Base-by-base conservation (phyloP, 176 grass and related monocot genomes). In the sorghum (Sorghum bicolor) region DNA sequence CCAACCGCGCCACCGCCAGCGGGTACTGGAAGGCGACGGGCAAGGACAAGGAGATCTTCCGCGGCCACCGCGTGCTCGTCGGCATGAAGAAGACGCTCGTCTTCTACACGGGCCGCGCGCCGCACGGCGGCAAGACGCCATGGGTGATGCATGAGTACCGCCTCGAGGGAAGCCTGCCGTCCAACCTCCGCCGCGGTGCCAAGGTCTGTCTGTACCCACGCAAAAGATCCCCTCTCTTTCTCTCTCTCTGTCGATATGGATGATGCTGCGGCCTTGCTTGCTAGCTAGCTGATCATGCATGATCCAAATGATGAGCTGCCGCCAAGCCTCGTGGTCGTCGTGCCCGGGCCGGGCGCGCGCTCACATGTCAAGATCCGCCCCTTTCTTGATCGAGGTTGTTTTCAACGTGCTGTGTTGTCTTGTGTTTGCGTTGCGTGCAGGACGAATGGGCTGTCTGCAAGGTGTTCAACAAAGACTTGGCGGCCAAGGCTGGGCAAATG, bases 21-120 rank as follows among this genome's bases (percentile, higher is more conserved):
- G 96, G 96, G 0, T 99, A 99, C 69, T 99, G 96, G 96, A 99
- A 99, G 83, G 93, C 91, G 0, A 99, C 96, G n/a, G 96, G 96
- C 6, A 89, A 86, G 75, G 96, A 99, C 81, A 99, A 91, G 88
- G 96, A 99, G 75, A 99, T 99, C 74, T 96, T 66, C 52, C 86
- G 87, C 17, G 89, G 89, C 45, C 83, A 70, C 76, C 84, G 70
- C 16, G 57, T 91, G 33, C 89, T 96, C 9, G 89, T 99, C 38
- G 97, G 97, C 44, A 99, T 99, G 97, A 96, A 92, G 93, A 99
- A 99, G 85, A 99, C 97, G 70, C 97, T 99, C 65, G 97, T 99
- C 72, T 99, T 99, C 97, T 91, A 99, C 91, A 62, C 58, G 0
- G 97, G 97, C 0, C 88, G 97, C 57, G 96, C 96, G n/a, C 97